Conservation (phyloP, 2,329 filamentous ascomycete genomes). For the Fusarium decemcellulare region DNA sequence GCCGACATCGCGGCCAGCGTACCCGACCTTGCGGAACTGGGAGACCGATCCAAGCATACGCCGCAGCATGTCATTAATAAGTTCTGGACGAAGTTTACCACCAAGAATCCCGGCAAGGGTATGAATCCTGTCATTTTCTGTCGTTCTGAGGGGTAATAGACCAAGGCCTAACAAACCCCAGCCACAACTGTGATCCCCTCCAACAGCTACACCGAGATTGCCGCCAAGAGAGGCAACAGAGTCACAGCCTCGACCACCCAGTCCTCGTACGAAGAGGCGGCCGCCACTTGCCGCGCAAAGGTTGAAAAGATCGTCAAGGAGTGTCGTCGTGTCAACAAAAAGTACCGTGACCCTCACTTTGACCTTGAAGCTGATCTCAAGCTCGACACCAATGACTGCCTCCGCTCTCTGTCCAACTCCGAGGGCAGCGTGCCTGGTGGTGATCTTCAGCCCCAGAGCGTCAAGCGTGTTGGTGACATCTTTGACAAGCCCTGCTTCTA, state of each 20-base stretch:
- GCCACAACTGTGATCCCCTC: constrained; percentile 79
- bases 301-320: constrained; percentile 73
- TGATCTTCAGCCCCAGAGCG: constrained; percentile 62
- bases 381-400: constrained; percentile 64
- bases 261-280: constrained; percentile 81
- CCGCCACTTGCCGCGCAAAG: constrained; percentile 75
- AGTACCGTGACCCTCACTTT: constrained; percentile 89
- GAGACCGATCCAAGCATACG: constrained; percentile 59
- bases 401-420: constrained; percentile 60
- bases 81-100: constrained; percentile 81
- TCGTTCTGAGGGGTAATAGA: not conserved
- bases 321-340: constrained; percentile 84
- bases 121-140: constrained; percentile 6
- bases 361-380: constrained; percentile 86
- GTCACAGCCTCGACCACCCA: constrained; percentile 70
- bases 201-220: constrained; percentile 74
- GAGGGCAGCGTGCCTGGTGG: constrained; percentile 41
- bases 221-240: constrained; percentile 69
- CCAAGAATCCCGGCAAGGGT: constrained; percentile 80
- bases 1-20: constrained; percentile 8
- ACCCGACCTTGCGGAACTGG: constrained; percentile 12
- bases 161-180: constrained; percentile 41
- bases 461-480: constrained; percentile 81
- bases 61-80: constrained; percentile 79
- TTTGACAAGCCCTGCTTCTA: constrained; percentile 85